These are phyloP conservation scores for Schoenoplectus tabernaemontani DNA, from an alignment of 202 grass and related monocot species.

Conservation along the genomic window DNA sequence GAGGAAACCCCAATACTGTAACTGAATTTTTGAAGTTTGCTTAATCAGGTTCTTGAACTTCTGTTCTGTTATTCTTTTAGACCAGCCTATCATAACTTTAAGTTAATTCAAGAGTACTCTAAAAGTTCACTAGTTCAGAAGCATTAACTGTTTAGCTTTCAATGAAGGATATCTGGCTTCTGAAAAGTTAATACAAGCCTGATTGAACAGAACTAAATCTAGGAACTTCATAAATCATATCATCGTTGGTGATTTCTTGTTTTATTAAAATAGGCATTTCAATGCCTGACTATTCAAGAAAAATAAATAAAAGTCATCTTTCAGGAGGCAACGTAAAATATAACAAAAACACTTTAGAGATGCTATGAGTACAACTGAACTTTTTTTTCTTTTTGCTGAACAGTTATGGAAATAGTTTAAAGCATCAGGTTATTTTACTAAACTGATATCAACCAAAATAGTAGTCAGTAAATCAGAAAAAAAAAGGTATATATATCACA, in stretches of 20 bases:
- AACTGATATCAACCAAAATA: too few species aligned
- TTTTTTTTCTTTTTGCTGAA: background rate
- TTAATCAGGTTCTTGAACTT: background rate
- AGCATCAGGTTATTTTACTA: background rate
- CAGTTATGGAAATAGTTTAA: background rate
- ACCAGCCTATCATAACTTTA: background rate
- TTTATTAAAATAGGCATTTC: background rate
- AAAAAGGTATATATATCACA: too few species aligned
- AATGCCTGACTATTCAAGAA: background rate
- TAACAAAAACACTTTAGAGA: background rate
- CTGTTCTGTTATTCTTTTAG: background rate
- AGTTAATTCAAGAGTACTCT: background rate
- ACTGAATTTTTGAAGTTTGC: background rate
- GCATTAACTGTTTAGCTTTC: background rate
- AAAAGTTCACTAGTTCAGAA: background rate
- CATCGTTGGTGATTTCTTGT: background rate
- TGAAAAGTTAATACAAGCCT: constrained; percentile 17
- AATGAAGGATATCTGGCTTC: constrained; percentile 14
- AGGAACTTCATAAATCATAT: background rate
- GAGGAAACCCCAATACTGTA: background rate
- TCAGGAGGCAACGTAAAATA: background rate
- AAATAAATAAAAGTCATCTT: background rate
- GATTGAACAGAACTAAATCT: background rate
- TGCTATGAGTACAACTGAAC: background rate
- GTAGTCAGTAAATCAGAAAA: too few species aligned